Percentiles rank a stretch among this genome's conserved stretches.
Evolutionary conservation across 1,284 basidiomycete genomes (phyloP).

Genomic region (Trametes pubescens): DNA sequence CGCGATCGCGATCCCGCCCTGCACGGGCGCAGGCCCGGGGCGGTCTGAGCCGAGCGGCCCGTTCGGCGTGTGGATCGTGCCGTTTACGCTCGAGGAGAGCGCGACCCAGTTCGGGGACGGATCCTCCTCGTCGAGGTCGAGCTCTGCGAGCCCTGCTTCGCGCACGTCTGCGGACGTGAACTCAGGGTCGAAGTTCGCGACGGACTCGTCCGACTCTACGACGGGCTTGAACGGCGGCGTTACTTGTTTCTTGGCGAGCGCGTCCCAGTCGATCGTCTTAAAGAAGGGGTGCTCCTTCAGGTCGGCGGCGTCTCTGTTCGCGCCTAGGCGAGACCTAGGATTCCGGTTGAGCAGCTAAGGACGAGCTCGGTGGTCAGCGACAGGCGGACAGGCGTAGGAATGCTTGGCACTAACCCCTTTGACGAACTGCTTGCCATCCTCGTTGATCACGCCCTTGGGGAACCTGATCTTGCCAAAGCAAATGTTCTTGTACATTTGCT

Average conservation of each 20-base stretch:
- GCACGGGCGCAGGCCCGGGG: constrained; percentile 37
- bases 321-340: constrained; percentile 95
- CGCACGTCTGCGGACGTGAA: constrained; percentile 91
- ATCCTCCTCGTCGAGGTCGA: constrained; percentile 76
- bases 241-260: constrained; percentile 88
- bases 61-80: constrained; percentile 65
- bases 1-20: constrained; percentile 63
- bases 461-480: constrained; percentile 99
- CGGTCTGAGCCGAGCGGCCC: constrained; percentile 77
- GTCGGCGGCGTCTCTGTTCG: constrained; percentile 90
- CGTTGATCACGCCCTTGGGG: constrained; percentile 95
- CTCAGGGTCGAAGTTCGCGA: constrained; percentile 98
- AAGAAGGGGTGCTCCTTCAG: constrained; percentile 98
- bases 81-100: constrained; percentile 51
- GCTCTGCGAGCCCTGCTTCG: constrained; percentile 65
- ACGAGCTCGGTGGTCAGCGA: neutral
- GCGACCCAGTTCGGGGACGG: constrained; percentile 75
- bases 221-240: constrained; percentile 98
- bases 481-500: constrained; percentile 99
- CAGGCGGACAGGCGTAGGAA: neutral
- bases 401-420: constrained; percentile 81
- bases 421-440: constrained; percentile 99
- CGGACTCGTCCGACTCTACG: constrained; percentile 98
- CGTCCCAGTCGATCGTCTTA: constrained; percentile 89
- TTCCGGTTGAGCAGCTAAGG: constrained; percentile 94